These are phyloP conservation scores for Aspergillus fischeri DNA, from an alignment of 2,329 filamentous ascomycete genomes.

Conservation along the genomic window DNA sequence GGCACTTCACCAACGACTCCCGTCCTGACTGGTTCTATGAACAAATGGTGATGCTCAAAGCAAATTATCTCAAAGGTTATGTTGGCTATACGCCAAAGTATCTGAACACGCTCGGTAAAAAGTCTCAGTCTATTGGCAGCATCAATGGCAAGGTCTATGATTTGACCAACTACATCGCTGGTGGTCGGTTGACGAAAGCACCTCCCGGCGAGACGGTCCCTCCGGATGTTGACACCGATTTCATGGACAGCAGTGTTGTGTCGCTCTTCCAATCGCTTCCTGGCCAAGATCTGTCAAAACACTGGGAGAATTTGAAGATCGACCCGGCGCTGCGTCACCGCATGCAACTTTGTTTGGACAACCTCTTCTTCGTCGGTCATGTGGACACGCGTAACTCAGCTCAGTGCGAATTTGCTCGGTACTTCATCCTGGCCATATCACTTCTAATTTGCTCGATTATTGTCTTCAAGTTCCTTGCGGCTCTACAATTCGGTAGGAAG, in stretches of 20 bases:
- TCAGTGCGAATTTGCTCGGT: slow-evolving; percentile 81
- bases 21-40: slow-evolving; percentile 91
- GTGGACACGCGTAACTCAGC: slow-evolving; percentile 85
- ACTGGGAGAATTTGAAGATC: slow-evolving; percentile 70
- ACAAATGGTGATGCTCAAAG: slow-evolving; percentile 72
- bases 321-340: slow-evolving; percentile 53
- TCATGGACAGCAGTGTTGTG: slow-evolving; percentile 74
- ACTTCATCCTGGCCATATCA: slow-evolving; percentile 82
- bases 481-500: slow-evolving; percentile 87
- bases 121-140: slow-evolving; percentile 69
- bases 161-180: slow-evolving; percentile 74
- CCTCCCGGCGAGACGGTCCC: slow-evolving; percentile 51
- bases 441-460: slow-evolving; percentile 76
- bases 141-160: slow-evolving; percentile 82
- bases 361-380: slow-evolving; percentile 90
- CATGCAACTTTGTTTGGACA: slow-evolving; percentile 83
- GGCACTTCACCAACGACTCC: slow-evolving; percentile 73
- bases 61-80: slow-evolving; percentile 78
- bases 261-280: slow-evolving; percentile 71
- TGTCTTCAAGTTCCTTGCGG: slow-evolving; percentile 93
- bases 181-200: slow-evolving; percentile 64
- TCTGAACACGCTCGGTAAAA: slow-evolving; percentile 62
- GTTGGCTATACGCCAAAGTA: slow-evolving; percentile 79
- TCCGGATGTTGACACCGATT: slow-evolving; percentile 58
- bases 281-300: slow-evolving; percentile 76